Conservation (phyloP, 768 basidiomycete species). For the Pleurotus eryngii region DNA sequence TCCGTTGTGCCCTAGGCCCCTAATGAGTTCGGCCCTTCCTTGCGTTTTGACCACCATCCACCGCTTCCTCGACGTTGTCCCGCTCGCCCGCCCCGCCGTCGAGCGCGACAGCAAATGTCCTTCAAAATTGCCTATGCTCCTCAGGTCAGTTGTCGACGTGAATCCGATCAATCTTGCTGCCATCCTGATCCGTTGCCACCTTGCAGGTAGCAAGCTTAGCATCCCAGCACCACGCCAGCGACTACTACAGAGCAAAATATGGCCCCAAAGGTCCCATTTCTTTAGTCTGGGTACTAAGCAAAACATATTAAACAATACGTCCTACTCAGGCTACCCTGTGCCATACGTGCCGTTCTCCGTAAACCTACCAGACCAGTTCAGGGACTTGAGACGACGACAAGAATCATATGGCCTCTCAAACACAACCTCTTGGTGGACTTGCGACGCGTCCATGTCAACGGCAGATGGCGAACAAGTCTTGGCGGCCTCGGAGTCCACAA, state of each 20-base stretch:
- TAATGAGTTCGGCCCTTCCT: not conserved
- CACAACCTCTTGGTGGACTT: conserved; percentile 47
- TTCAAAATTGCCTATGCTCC: not conserved
- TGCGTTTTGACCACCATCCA: not conserved
- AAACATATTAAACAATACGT: not conserved
- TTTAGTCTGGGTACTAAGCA: not conserved
- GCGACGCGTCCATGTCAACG: conserved; percentile 10
- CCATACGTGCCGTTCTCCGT: conserved; percentile 63
- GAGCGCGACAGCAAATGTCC: not conserved
- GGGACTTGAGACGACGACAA: conserved; percentile 52
- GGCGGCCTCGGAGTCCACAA: conserved; percentile 21
- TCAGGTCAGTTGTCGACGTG: not conserved
- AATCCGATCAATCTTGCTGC: not conserved
- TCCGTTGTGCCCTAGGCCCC: too few relatives aligned
- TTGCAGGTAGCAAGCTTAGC: conserved; percentile 53
- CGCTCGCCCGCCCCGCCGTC: too few relatives aligned
- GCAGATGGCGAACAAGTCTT: conserved; percentile 14
- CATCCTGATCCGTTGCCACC: not conserved
- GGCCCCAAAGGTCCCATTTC: conserved; percentile 37
- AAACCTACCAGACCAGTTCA: conserved; percentile 55
- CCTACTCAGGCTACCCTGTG: conserved; percentile 48
- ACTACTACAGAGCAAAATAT: conserved; percentile 68
- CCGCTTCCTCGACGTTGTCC: too few relatives aligned
- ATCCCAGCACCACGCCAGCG: conserved; percentile 71
- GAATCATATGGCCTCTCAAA: conserved; percentile 27